Evolutionary conservation across 495 filamentous ascomycete species (phyloP).

Genomic region (Penicillium daleae): DNA sequence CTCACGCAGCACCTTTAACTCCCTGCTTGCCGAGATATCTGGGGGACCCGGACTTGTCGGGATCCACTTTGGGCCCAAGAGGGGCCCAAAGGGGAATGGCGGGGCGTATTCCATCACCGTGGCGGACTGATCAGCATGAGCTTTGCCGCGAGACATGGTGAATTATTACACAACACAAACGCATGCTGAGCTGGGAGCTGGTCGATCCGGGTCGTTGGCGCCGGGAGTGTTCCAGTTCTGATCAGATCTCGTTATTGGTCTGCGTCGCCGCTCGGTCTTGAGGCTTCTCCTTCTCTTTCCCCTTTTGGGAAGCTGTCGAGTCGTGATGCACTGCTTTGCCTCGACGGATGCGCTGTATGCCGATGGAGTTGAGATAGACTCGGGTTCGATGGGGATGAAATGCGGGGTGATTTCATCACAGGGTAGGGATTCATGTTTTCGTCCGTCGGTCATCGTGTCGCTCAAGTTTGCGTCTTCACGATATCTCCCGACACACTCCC

Average conservation of each 20-base stretch:
- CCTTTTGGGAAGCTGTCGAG: constrained; percentile 9
- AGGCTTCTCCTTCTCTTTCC: constrained; percentile 28
- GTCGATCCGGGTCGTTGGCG: background rate
- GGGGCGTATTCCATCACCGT: background rate
- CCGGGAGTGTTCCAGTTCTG: background rate
- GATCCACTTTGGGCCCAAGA: constrained; percentile 10
- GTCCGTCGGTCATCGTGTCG: background rate
- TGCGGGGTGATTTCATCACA: constrained; percentile 17
- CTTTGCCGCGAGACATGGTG: background rate
- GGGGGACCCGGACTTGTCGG: background rate
- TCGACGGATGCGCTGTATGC: background rate
- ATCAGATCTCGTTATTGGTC: constrained; percentile 18
- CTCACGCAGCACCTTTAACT: constrained; percentile 5
- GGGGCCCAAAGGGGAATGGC: background rate
- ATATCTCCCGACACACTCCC: background rate
- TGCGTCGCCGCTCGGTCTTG: constrained; percentile 28
- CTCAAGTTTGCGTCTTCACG: background rate
- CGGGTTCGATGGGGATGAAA: background rate
- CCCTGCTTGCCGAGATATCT: background rate
- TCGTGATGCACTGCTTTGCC: background rate
- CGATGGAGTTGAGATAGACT: constrained; percentile 8
- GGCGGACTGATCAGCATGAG: background rate
- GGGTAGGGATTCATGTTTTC: background rate
- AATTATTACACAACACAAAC: background rate
- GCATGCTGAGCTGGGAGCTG: background rate